phyloP scores from a whole-genome alignment of 1,284 basidiomycete species.

The Ustilago cynodontis region DNA sequence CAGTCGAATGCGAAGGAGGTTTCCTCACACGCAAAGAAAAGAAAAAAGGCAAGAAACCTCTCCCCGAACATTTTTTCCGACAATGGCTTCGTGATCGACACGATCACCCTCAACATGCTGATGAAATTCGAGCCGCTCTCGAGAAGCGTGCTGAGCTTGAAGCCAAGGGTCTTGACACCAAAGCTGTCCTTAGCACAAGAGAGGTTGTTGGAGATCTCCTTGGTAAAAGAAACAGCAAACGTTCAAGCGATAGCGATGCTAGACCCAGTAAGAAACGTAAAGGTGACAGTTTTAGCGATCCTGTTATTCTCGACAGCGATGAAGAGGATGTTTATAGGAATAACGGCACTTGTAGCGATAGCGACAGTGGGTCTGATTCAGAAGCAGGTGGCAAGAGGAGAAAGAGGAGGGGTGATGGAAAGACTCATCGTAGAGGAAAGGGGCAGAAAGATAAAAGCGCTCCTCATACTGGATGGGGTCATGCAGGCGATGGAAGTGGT shows the following conservation, averaged over 20 bases:
- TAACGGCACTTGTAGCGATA: constrained; percentile 11
- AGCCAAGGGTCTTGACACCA: constrained; percentile 12
- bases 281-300: constrained; percentile 13
- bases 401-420: constrained; percentile 27
- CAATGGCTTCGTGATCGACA: constrained; percentile 29
- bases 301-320: constrained; percentile 19
- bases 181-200: constrained; percentile 5
- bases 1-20: constrained; percentile 18
- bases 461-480: constrained; percentile 26
- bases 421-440: constrained; percentile 13
- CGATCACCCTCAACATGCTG: constrained; percentile 20
- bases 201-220: constrained; percentile 16
- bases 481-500: constrained; percentile 20
- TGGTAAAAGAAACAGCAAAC: background rate
- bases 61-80: constrained; percentile 35
- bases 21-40: constrained; percentile 36
- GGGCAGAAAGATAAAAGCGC: background rate
- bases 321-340: background rate
- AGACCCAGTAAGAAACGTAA: constrained; percentile 17
- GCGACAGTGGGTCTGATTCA: constrained; percentile 9
- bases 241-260: background rate
- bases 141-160: constrained; percentile 27
- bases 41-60: constrained; percentile 26
- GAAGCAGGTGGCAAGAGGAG: background rate
- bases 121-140: constrained; percentile 21